Base-by-base conservation (phyloP, 2,329 filamentous ascomycete species). In the Alternaria solani region DNA sequence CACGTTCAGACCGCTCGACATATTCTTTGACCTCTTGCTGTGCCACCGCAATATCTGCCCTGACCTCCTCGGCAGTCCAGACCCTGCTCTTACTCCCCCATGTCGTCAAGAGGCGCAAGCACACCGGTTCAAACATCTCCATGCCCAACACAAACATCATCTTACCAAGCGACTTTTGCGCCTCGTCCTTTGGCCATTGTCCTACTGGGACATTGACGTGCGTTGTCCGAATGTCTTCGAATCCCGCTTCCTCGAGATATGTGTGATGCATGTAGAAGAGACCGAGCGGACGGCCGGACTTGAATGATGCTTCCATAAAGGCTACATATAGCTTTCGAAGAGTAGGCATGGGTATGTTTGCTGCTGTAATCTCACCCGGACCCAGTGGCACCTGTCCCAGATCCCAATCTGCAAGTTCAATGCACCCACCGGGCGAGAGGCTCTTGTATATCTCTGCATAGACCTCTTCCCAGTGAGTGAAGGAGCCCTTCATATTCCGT, bases 401-500 rank as follows among this genome's bases (percentile, higher is more conserved):
- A 56, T 77, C 74, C 66, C 67, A 76, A 61, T 85, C 83, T 11
- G 77, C 76, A 18, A 85, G 68, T 64, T 85, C 82, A 47, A 85
- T 76, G 59, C 78, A 80, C 7, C 83, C 83, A 9, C 82, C 82
- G 0, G 81, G 80, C 4, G 74, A 74, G 0, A 85, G 76, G 59
- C 80, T 80, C 28, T 79, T 75, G 59, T 81, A 80, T 2, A 81
- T 80, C 59, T 84, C 81, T 18, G 72, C 67, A 64, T 84, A 85
- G 23, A 84, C 77, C 5, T 70, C 67, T 30, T 74, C 64, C 83
- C 83, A 85, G 61, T 83, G 77, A 6, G 76, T 67, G 59, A 85
- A 84, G 4, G 79, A 79, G 34, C 83, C 83, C 28, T 81, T 80
- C 52, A 85, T 77, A 47, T 79, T 79, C 51, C 83, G 81, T 8